Evolutionary conservation across 2,329 filamentous ascomycete species (phyloP).

Genomic region (Pyrenophora graminea): DNA sequence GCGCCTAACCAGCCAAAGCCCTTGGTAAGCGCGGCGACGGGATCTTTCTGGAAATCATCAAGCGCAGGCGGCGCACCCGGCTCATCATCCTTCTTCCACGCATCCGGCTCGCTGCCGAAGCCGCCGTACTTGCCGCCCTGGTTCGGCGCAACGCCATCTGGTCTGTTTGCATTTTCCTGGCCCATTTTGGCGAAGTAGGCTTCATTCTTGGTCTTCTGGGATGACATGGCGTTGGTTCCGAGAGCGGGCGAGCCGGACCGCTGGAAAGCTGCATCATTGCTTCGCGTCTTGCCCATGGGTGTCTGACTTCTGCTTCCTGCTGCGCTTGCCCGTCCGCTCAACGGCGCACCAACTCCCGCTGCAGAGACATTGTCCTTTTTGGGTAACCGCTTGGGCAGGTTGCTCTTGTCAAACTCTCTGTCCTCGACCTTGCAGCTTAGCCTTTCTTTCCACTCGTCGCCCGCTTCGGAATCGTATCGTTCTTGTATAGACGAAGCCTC

Average conservation of each 20-base stretch:
- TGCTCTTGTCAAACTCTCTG: constrained; percentile 76
- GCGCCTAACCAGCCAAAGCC: constrained; percentile 93
- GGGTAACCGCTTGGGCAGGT: constrained; percentile 57
- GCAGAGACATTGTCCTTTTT: constrained; percentile 39
- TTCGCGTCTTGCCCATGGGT: constrained; percentile 44
- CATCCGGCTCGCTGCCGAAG: constrained; percentile 78
- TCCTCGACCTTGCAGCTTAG: constrained; percentile 86
- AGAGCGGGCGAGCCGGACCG: constrained; percentile 46
- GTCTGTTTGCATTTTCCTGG: constrained; percentile 75
- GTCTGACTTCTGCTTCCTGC: constrained; percentile 46
- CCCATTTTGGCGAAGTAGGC: constrained; percentile 88
- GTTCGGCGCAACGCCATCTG: constrained; percentile 76
- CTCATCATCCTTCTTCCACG: constrained; percentile 50
- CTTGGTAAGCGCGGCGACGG: constrained; percentile 83
- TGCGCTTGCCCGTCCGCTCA: constrained; percentile 43
- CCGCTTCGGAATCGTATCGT: constrained; percentile 84
- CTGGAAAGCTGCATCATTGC: constrained; percentile 34
- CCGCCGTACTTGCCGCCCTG: constrained; percentile 92
- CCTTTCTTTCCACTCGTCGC: constrained; percentile 94
- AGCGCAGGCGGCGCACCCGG: constrained; percentile 64
- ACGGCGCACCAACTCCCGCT: constrained; percentile 29
- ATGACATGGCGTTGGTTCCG: constrained; percentile 44
- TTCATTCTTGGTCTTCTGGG: constrained; percentile 71
- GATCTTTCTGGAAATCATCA: constrained; percentile 91
- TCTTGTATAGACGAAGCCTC: constrained; percentile 89